Evolutionary conservation across 257 asterid genomes (phyloP).

Genomic region (Ilex aquifolium): DNA sequence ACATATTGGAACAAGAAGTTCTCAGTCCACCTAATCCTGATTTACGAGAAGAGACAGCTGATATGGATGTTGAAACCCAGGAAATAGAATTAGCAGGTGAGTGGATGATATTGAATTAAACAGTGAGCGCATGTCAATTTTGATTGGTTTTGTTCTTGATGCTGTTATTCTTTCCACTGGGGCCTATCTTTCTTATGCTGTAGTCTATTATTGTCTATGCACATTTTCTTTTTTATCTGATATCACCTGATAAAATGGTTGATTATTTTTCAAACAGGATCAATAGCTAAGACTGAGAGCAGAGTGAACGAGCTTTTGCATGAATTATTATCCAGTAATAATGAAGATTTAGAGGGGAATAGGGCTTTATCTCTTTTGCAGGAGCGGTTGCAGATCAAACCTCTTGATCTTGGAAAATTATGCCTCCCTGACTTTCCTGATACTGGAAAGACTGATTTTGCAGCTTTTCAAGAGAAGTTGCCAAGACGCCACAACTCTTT

Average conservation of each 20-base stretch:
- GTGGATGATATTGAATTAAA: constrained; percentile 19
- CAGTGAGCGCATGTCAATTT: neutral
- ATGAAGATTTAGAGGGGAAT: constrained; percentile 56
- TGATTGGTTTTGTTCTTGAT: constrained; percentile 3
- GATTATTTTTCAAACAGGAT: constrained; percentile 27
- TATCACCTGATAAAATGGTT: constrained; percentile 10
- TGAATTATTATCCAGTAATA: constrained; percentile 42
- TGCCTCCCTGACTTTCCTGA: constrained; percentile 33
- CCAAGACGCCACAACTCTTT: constrained; percentile 38
- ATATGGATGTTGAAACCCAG: constrained; percentile 26
- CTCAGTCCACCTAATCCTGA: constrained; percentile 26
- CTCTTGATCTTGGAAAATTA: constrained; percentile 48
- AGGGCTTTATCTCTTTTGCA: constrained; percentile 59
- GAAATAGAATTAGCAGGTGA: constrained; percentile 55
- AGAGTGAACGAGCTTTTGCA: constrained; percentile 31
- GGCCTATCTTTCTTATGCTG: neutral
- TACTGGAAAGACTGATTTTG: constrained; percentile 36
- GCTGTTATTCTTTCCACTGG: constrained; percentile 2
- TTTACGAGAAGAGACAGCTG: constrained; percentile 22
- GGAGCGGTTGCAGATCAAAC: constrained; percentile 56
- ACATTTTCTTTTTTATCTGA: constrained; percentile 12
- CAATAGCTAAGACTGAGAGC: constrained; percentile 30
- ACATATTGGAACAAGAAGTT: constrained; percentile 26
- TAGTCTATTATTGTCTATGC: constrained; percentile 3
- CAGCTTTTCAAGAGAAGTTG: constrained; percentile 31